phyloP scores from a whole-genome alignment of 192 early-diverging fungal genomes.

The Radiomyces spectabilis region DNA sequence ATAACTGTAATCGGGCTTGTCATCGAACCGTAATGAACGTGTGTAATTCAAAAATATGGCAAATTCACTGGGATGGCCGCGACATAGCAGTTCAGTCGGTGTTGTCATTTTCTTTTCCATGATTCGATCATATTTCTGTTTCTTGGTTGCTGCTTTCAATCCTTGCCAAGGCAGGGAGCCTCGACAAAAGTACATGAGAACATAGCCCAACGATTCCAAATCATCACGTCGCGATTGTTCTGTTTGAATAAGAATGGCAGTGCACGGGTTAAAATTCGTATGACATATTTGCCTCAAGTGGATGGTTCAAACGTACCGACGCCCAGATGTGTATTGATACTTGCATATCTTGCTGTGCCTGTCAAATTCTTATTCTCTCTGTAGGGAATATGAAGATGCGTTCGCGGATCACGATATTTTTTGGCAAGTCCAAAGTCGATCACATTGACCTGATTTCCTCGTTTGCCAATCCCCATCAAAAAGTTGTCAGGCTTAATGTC shows the following conservation, averaged over 20 bases:
- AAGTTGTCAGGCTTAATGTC: conserved; percentile 93
- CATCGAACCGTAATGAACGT: conserved; percentile 79
- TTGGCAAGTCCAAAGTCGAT: conserved; percentile 92
- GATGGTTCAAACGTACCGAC: conserved; percentile 50
- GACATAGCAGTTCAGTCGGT: conserved; percentile 74
- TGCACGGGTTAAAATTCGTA: too few species aligned
- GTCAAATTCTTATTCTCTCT: conserved; percentile 90
- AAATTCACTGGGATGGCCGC: conserved; percentile 80
- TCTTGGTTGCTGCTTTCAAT: conserved; percentile 80
- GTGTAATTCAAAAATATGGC: conserved; percentile 83
- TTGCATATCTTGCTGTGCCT: conserved; percentile 88
- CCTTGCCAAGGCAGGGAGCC: conserved; percentile 92
- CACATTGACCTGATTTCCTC: conserved; percentile 76
- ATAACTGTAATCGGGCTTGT: conserved; percentile 87
- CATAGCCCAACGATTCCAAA: conserved; percentile 83
- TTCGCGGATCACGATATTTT: conserved; percentile 79
- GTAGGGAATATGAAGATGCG: conserved; percentile 83
- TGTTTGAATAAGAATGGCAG: conserved; percentile 21
- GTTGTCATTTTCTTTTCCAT: conserved; percentile 92
- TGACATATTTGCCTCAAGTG: too few species aligned
- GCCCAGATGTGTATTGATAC: conserved; percentile 83
- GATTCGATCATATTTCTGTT: conserved; percentile 93
- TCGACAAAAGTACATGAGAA: conserved; percentile 87
- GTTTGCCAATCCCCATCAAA: conserved; percentile 80
- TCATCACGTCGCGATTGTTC: conserved; percentile 90